Conservation (phyloP, 371 early-diverging fungal genomes). For the Umbelopsis sp. region DNA sequence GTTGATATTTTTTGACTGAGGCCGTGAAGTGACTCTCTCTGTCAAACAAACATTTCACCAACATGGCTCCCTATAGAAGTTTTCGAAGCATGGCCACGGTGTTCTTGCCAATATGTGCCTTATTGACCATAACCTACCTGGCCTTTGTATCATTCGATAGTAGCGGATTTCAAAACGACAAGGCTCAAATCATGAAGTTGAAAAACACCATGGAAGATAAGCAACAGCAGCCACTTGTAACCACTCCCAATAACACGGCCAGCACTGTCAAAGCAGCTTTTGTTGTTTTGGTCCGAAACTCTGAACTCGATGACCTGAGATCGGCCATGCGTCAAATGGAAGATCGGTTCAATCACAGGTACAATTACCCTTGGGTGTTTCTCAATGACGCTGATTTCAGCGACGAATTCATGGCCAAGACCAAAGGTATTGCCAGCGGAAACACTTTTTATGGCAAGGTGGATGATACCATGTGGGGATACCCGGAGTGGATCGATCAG, state of each 20-base stretch:
- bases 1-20: too few relatives aligned
- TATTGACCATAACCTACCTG: background rate
- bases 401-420: conserved; percentile 69
- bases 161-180: background rate
- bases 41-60: background rate
- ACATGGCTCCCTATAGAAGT: background rate
- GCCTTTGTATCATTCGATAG: background rate
- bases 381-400: conserved; percentile 85
- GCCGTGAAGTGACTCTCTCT: background rate
- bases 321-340: conserved; percentile 78
- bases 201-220: background rate
- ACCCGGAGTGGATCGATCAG: conserved; percentile 83
- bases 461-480: conserved; percentile 76
- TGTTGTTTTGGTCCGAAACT: conserved; percentile 72
- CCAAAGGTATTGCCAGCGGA: conserved; percentile 55
- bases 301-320: conserved; percentile 72
- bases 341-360: conserved; percentile 80
- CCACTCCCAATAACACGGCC: background rate
- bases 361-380: conserved; percentile 90
- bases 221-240: background rate
- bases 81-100: background rate
- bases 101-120: background rate
- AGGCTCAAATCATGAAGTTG: background rate
- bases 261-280: conserved; percentile 58
- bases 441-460: conserved; percentile 54